Evolutionary conservation across 139 green algal genomes (phyloP), one percentile per base, ranked within the genome.

Genomic region (Dunaliella sp.): DNA sequence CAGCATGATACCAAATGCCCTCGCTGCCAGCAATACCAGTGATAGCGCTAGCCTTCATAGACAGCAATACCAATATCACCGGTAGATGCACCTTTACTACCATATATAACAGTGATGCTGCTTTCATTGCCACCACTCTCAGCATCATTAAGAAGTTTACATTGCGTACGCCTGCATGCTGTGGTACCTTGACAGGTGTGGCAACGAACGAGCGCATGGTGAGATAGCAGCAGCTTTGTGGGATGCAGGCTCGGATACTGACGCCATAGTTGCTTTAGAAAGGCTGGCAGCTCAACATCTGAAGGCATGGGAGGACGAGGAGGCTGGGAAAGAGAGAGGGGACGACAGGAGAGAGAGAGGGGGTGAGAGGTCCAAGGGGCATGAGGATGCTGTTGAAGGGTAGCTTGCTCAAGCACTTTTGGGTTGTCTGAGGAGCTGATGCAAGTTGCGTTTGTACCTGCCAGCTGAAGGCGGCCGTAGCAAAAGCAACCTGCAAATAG

Each of bases 201-300:
- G 2, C 33, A 38, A 26, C 77, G 88, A 93, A 21, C 80, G 86
- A 0, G 92, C 93, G 16, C 94, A 97, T 85, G 84, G 73, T 0
- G 85, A 86, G 12, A 95, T 98, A 0, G 90, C 94, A 12, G 88
- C 87, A 33, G 86, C 89, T 7, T 88, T 98, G 22, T 98, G 94
- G 94, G 91, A 96, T 16, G 87, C 85, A 1, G 72, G 0, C 25
- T 91, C 80, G 30, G 94, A 97, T 38, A 85, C 72, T 0, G 90
- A 94, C 0, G 94, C 94, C 1, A 33, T 91, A 37, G 48, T 35
- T 1, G 75, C 75, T 21, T 82, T 97, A 59, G 37, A 88, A 79
- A 76, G 76, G 1, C 76, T 95, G 33, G 92, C 91, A 26, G 77
- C 26, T 12, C 80, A 87, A 26, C 33, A 91, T 24, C 31, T 97